A percentile compares a stretch with the other conserved stretches of the same genome.
phyloP scores from a whole-genome alignment of 805 yeast species.

The Wickerhamia fluorescens region DNA sequence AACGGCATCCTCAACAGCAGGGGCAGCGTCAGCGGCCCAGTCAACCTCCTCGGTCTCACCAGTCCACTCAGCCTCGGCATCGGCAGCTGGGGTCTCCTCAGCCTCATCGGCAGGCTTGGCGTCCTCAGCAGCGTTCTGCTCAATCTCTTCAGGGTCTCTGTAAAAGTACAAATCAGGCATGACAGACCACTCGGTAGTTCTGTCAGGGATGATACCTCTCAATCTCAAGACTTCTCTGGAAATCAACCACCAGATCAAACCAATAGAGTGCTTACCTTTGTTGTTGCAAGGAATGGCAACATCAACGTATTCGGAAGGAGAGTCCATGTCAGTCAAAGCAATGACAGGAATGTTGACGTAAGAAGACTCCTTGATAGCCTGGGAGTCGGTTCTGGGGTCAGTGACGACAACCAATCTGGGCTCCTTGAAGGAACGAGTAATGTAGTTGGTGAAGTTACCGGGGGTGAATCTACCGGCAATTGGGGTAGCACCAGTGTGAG shows the following conservation, averaged over 20 bases:
- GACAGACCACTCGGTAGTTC: constrained; percentile 95
- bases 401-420: constrained; percentile 99
- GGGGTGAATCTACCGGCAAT: constrained; percentile 99
- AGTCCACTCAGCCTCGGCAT: constrained; percentile 49
- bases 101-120: constrained; percentile 24
- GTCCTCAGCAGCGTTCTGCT: constrained; percentile 60
- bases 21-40: constrained; percentile 55
- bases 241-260: constrained; percentile 99
- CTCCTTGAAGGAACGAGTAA: constrained; percentile 99
- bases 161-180: constrained; percentile 99
- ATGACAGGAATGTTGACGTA: constrained; percentile 99
- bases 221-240: constrained; percentile 99
- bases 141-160: constrained; percentile 99
- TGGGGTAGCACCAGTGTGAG: constrained; percentile 99
- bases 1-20: constrained; percentile 74
- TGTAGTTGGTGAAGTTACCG: constrained; percentile 99
- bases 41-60: constrained; percentile 57
- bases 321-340: constrained; percentile 97
- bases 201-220: constrained; percentile 95
- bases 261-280: constrained; percentile 99
- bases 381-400: constrained; percentile 99
- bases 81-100: constrained; percentile 54
- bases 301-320: constrained; percentile 98
- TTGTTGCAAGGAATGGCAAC: constrained; percentile 99
- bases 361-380: constrained; percentile 99